These are phyloP conservation scores for Cordyceps pruinosa DNA, from an alignment of 2,329 filamentous ascomycete genomes.

Conservation along the genomic window DNA sequence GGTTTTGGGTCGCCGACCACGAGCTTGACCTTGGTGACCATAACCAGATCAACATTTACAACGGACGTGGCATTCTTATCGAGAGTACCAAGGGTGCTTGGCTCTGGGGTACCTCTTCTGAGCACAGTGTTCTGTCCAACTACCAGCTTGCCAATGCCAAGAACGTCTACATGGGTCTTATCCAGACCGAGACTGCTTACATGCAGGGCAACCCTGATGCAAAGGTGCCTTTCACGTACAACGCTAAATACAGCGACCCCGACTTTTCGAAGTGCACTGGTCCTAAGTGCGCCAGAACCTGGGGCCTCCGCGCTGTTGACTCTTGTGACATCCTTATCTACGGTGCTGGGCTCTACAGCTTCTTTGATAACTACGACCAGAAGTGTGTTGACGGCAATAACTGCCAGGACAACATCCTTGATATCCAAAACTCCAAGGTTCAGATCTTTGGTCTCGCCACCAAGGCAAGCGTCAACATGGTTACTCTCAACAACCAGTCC, in stretches of 20 bases:
- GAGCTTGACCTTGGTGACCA: constrained; percentile 70
- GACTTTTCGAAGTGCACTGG: constrained; percentile 55
- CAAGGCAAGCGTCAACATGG: constrained; percentile 68
- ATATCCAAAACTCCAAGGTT: constrained; percentile 60
- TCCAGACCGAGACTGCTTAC: constrained; percentile 87
- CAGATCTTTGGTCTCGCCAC: constrained; percentile 65
- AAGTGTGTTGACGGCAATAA: constrained; percentile 58
- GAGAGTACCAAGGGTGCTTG: constrained; percentile 70
- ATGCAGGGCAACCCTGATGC: constrained; percentile 79
- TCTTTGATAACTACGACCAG: constrained; percentile 77
- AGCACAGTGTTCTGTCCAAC: constrained; percentile 67
- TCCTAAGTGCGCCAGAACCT: constrained; percentile 62
- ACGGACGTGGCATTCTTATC: constrained; percentile 74
- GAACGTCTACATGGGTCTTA: constrained; percentile 73
- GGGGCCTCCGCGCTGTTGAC: constrained; percentile 65
- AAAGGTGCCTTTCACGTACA: constrained; percentile 54
- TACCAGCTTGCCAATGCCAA: constrained; percentile 75
- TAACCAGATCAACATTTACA: constrained; percentile 80
- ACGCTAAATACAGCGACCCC: constrained; percentile 57
- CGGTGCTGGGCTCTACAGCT: constrained; percentile 71
- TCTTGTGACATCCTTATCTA: constrained; percentile 62
- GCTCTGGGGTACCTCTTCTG: constrained; percentile 70
- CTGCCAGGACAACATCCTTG: constrained; percentile 74
- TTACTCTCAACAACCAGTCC: constrained; percentile 52
- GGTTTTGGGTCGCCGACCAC: constrained; percentile 89